Conservation (phyloP, 371 early-diverging fungal genomes). For the Rhizopus arrhizus region DNA sequence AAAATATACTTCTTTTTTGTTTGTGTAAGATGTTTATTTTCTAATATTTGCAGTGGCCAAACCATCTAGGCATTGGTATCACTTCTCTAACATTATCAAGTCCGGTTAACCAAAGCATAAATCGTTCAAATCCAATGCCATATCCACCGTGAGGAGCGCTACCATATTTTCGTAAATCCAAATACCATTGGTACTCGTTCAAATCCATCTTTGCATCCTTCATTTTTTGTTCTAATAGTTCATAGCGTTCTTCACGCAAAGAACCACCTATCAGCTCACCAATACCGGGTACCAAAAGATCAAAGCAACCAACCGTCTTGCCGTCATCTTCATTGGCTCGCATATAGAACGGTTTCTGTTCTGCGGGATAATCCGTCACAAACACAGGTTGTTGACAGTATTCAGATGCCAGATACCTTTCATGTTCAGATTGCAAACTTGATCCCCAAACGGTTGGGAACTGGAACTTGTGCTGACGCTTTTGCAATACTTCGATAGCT, state of each 20-base stretch:
- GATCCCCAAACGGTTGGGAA: slow-evolving; percentile 79
- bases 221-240: slow-evolving; percentile 61
- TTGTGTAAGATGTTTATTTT: not conserved
- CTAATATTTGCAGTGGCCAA: slow-evolving; percentile 58
- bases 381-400: slow-evolving; percentile 80
- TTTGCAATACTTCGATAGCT: slow-evolving; percentile 73
- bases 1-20: not conserved
- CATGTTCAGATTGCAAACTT: slow-evolving; percentile 86
- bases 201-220: slow-evolving; percentile 56
- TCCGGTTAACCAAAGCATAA: slow-evolving; percentile 78
- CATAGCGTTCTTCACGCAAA: slow-evolving; percentile 77
- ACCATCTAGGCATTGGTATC: slow-evolving; percentile 77
- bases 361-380: slow-evolving; percentile 87
- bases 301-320: slow-evolving; percentile 83
- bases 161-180: slow-evolving; percentile 84
- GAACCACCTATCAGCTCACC: slow-evolving; percentile 93
- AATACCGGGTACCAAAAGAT: slow-evolving; percentile 85
- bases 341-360: slow-evolving; percentile 94
- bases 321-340: slow-evolving; percentile 55
- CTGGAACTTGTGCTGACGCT: slow-evolving; percentile 52
- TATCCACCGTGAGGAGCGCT: slow-evolving; percentile 91
- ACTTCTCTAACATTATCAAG: slow-evolving; percentile 83
- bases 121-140: slow-evolving; percentile 92
- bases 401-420: slow-evolving; percentile 77
- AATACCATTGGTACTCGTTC: slow-evolving; percentile 84